phyloP scores from a whole-genome alignment of 169 alveolate genomes.

The Plasmodium ovale region DNA sequence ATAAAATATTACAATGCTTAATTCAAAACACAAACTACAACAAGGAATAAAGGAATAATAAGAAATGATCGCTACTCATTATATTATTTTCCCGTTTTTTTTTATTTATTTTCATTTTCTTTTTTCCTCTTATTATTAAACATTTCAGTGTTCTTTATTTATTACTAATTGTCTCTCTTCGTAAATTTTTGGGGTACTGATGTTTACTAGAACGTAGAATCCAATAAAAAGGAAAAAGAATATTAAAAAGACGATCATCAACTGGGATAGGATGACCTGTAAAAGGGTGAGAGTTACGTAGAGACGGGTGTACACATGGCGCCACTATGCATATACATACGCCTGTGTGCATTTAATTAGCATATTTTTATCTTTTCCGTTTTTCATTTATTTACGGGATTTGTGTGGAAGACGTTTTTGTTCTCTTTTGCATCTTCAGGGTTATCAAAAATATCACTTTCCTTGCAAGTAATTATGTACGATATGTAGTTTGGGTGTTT shows the following conservation, averaged over 20 bases:
- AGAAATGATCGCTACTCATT: slow-evolving; percentile 8
- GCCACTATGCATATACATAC: neutral
- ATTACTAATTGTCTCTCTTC: slow-evolving; percentile 74
- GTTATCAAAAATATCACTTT: slow-evolving; percentile 61
- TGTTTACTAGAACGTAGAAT: slow-evolving; percentile 41
- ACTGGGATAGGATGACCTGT: slow-evolving; percentile 53
- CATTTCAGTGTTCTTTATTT: slow-evolving; percentile 66
- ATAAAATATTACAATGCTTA: slow-evolving; percentile 31
- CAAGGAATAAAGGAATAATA: neutral
- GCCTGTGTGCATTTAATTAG: no score
- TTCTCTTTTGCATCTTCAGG: slow-evolving; percentile 55
- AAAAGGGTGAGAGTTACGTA: neutral
- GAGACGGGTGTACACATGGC: neutral
- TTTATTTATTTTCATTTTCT: slow-evolving; percentile 4
- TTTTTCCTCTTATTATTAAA: neutral
- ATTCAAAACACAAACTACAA: slow-evolving; percentile 60
- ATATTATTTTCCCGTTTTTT: neutral
- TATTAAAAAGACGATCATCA: slow-evolving; percentile 43
- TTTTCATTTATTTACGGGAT: slow-evolving; percentile 55
- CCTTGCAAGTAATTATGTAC: slow-evolving; percentile 46
- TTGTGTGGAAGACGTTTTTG: slow-evolving; percentile 63
- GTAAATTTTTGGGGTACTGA: slow-evolving; percentile 58
- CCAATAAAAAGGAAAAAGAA: slow-evolving; percentile 61
- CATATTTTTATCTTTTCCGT: no score
- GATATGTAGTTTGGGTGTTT: slow-evolving; percentile 65